These are phyloP conservation scores for Phytophthora sp. DNA, from an alignment of 352 stramenopile species.

Conservation along the genomic window DNA sequence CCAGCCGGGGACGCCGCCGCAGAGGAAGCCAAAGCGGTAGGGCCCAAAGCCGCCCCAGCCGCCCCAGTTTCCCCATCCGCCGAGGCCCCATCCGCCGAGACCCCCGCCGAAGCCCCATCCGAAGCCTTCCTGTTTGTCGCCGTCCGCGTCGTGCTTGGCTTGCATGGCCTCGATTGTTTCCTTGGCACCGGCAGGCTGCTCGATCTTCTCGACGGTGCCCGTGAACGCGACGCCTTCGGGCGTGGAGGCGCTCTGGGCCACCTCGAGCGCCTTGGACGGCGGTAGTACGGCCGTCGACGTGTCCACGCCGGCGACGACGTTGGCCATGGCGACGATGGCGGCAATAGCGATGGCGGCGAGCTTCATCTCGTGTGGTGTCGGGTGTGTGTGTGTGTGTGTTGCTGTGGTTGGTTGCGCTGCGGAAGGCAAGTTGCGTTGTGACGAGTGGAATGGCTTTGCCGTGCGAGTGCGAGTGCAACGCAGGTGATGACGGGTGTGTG, in stretches of 20 bases:
- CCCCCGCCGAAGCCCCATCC: neutral
- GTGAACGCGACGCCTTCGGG: constrained; percentile 6
- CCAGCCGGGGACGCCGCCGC: constrained; percentile 20
- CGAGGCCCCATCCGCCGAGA: neutral
- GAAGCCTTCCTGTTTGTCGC: neutral
- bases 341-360: neutral
- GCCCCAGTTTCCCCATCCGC: constrained; percentile 3
- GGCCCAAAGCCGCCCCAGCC: constrained; percentile 60
- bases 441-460: neutral
- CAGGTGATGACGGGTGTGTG: neutral
- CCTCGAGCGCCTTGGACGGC: constrained; percentile 3
- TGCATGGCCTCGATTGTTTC: neutral
- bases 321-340: neutral
- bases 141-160: neutral
- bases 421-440: constrained; percentile 12
- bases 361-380: neutral
- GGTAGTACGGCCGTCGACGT: neutral
- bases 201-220: constrained; percentile 11
- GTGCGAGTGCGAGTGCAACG: no score
- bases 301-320: neutral
- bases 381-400: neutral
- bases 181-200: neutral
- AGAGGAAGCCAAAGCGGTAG: constrained; percentile 72
- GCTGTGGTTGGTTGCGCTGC: neutral
- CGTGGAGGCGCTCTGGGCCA: neutral